phyloP scores from a whole-genome alignment of 164 flowering plant genomes.

The Chloranthus sessilifolius region DNA sequence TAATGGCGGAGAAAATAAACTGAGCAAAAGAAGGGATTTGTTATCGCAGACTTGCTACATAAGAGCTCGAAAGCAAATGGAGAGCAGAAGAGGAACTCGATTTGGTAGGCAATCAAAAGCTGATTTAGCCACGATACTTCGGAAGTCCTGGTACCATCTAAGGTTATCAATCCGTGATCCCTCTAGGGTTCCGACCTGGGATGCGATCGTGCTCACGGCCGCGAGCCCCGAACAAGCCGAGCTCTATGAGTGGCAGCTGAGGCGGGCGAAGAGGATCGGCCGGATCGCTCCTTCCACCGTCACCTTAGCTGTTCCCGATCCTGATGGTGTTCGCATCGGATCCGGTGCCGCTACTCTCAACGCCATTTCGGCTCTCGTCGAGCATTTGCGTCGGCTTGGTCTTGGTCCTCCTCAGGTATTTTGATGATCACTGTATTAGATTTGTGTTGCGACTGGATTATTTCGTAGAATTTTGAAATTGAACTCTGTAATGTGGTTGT shows the following conservation, averaged over 20 bases:
- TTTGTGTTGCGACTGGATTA: too few relatives aligned
- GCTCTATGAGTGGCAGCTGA: constrained; percentile 91
- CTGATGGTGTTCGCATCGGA: constrained; percentile 86
- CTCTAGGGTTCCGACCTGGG: constrained; percentile 92
- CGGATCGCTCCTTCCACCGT: constrained; percentile 74
- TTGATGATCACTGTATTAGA: too few relatives aligned
- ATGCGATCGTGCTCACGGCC: constrained; percentile 89
- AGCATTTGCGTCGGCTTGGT: constrained; percentile 25
- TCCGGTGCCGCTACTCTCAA: constrained; percentile 97
- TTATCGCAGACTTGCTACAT: background rate
- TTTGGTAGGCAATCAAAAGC: constrained; percentile 15
- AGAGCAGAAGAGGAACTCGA: background rate
- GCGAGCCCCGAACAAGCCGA: constrained; percentile 97
- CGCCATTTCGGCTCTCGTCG: constrained; percentile 61
- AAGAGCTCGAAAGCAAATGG: background rate
- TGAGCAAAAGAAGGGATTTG: background rate
- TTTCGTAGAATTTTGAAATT: too few relatives aligned
- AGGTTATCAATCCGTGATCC: constrained; percentile 83
- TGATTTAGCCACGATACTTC: constrained; percentile 40
- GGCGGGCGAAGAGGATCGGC: constrained; percentile 80
- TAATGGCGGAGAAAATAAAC: background rate
- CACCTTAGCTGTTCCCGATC: constrained; percentile 92
- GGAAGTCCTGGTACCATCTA: constrained; percentile 85
- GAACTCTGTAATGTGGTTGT: too few relatives aligned
- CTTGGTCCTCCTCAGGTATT: constrained; percentile 19